phyloP scores from a whole-genome alignment of 805 yeast genomes.

The Yamadazyma akitaensis region DNA sequence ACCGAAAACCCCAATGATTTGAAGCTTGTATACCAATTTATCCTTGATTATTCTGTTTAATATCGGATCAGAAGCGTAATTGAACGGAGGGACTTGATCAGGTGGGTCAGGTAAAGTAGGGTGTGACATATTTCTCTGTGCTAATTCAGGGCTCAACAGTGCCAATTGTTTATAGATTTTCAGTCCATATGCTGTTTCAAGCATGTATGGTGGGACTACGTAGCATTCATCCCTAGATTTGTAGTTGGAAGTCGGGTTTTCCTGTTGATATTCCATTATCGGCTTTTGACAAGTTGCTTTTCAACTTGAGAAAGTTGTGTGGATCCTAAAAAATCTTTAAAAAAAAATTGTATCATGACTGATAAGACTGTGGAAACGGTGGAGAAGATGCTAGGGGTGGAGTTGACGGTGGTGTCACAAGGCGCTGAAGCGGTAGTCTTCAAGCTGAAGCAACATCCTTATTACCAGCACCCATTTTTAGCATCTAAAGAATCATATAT shows the following conservation, averaged over 20 bases:
- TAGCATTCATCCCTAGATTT: conserved; percentile 17
- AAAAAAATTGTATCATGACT: conserved; percentile 44
- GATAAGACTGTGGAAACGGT: conserved; percentile 46
- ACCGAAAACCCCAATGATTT: conserved; percentile 36
- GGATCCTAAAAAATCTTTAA: background rate
- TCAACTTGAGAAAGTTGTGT: background rate
- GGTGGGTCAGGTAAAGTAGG: conserved; percentile 16
- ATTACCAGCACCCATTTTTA: conserved; percentile 31
- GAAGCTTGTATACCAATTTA: conserved; percentile 32
- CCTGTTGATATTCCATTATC: background rate
- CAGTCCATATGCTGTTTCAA: conserved; percentile 36
- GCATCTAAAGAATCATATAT: conserved; percentile 43
- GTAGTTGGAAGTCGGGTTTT: conserved; percentile 1
- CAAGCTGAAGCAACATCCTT: conserved; percentile 63
- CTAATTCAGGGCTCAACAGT: background rate
- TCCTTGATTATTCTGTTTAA: conserved; percentile 30
- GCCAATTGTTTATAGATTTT: conserved; percentile 15
- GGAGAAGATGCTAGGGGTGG: conserved; percentile 42
- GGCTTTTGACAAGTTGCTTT: background rate
- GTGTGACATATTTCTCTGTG: conserved; percentile 4
- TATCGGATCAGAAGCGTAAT: conserved; percentile 29
- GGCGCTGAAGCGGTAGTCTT: conserved; percentile 92
- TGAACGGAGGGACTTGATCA: conserved; percentile 16
- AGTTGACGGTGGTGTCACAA: conserved; percentile 62
- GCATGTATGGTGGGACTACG: conserved; percentile 42